Evolutionary conservation across 257 asterid species (phyloP).

Genomic region (Nicotiana undulata): DNA sequence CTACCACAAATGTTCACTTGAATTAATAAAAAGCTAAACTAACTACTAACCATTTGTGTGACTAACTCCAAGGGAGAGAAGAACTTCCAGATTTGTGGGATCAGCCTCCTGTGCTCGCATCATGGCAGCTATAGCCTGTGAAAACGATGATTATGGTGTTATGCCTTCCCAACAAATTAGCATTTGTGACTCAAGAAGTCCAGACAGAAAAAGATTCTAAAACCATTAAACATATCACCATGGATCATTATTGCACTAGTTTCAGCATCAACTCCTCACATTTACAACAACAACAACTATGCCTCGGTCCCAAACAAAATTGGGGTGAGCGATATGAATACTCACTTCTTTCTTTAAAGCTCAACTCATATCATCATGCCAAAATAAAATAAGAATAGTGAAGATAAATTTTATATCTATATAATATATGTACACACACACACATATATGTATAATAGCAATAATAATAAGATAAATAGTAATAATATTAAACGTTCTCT

Average conservation of each 20-base stretch:
- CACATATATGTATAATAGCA: no score
- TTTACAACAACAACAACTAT: background rate
- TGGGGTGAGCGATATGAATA: no score
- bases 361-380: no score
- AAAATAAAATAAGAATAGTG: no score
- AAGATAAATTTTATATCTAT: no score
- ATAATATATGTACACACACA: no score
- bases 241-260: background rate
- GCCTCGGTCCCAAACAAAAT: no score
- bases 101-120: conserved; percentile 97
- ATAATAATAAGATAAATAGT: no score
- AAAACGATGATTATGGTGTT: conserved; percentile 13
- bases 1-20: conserved; percentile 4
- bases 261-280: background rate
- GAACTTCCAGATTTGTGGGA: conserved; percentile 93
- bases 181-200: background rate
- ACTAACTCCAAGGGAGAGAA: conserved; percentile 98
- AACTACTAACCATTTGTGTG: conserved; percentile 89
- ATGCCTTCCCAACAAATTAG: background rate
- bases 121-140: conserved; percentile 99
- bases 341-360: no score
- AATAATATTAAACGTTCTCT: no score
- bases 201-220: background rate
- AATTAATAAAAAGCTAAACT: background rate
- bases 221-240: background rate